Evolutionary conservation across 768 basidiomycete species (phyloP), one percentile per base, ranked within the genome.

Genomic region (Xanthoconium purpureum): DNA sequence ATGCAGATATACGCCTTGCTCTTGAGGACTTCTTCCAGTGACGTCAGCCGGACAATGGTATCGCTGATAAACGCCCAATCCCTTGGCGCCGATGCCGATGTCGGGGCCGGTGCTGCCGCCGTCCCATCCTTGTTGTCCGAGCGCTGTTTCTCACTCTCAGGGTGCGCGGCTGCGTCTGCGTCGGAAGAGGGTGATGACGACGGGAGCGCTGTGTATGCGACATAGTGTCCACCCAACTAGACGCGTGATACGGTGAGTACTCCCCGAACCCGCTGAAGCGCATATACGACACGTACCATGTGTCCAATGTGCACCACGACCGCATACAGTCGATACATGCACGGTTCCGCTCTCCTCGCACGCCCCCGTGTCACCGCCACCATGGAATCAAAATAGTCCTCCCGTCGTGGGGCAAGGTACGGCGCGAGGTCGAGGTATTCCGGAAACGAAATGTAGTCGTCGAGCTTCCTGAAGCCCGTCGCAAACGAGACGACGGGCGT

Each of bases 11-110:
- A 98, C 36, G 94, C 94, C 70, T 90, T 95, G 56, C 87, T 86
- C 71, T 87, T 88, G 66, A 97, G 76, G 3, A 97, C 95, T 68
- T 97, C 95, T 43, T 94, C 91, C 47, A 96, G 70, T 42, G 86
- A 83, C 11, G 88, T 83, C 45, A 90, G 74, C 44, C 89, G 79
- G n/a, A 98, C 93, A 44, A 82, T 74, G 3, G 89, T 91, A 67
- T 98, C 95, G 63, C 92, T 94, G 71, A 96, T 87, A 69, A 89
- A 95, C 45, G 90, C 91, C 95, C 95, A 98, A 58, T 89, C 84
- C 42, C 93, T 54, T 28, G 58, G 33, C 4, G 49, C 32, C 33
- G 37, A 15, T 38, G 37, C 37, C 11, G 47, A 6, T 8, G 24
- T 24, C 4, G 4, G 4, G 24, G 24, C 24, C 24, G 24, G 2